phyloP scores from a whole-genome alignment of 805 yeast genomes.

The Zygotorulaspora danielsina region DNA sequence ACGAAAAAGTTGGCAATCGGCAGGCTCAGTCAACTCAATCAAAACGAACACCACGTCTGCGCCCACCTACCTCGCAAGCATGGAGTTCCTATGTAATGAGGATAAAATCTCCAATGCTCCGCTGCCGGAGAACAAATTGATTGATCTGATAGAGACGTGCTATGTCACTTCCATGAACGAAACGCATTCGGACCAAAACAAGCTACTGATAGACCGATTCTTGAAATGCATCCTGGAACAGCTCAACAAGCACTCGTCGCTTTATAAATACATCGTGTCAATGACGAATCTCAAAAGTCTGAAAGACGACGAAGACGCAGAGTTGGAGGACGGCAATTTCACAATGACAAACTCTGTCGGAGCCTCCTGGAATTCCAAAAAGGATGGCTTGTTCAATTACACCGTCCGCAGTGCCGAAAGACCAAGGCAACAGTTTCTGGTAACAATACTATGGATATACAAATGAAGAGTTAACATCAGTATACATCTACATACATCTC shows the following conservation, averaged over 20 bases:
- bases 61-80: too few relatives aligned
- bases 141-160: conserved; percentile 16
- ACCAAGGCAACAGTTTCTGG: conserved; percentile 20
- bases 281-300: conserved; percentile 36
- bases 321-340: conserved; percentile 13
- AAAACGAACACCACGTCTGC: too few relatives aligned
- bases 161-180: conserved; percentile 7
- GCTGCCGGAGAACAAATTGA: conserved; percentile 16
- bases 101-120: conserved; percentile 23
- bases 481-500: conserved; percentile 2
- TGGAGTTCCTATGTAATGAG: conserved; percentile 16
- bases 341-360: conserved; percentile 42
- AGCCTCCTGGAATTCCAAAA: conserved; percentile 52
- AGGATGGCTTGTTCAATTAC: conserved; percentile 49
- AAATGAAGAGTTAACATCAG: conserved; percentile 15
- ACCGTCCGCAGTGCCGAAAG: conserved; percentile 25
- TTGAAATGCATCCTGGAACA: conserved; percentile 35
- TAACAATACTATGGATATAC: conserved; percentile 35
- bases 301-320: conserved; percentile 18
- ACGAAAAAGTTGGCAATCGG: too few relatives aligned
- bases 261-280: conserved; percentile 53
- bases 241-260: conserved; percentile 45
- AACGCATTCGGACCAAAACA: conserved; percentile 4
- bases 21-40: too few relatives aligned
- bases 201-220: conserved; percentile 24